phyloP scores from a whole-genome alignment of 352 stramenopile genomes.

The Pythium folliculosum region DNA sequence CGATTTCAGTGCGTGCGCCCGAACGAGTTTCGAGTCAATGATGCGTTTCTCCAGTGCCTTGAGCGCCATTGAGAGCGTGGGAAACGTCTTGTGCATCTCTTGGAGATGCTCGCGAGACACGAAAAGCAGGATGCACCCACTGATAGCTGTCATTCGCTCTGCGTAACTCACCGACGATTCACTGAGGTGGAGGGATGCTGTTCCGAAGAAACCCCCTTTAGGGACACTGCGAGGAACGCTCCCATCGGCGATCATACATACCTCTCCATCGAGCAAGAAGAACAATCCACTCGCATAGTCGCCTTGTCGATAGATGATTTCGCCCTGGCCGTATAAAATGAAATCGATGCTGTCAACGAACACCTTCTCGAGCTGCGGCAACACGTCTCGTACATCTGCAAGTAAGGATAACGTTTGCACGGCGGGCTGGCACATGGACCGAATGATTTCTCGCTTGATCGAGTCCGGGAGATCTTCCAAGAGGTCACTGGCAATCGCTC shows the following conservation, averaged over 20 bases:
- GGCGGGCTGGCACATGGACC: slow-evolving; percentile 49
- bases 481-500: slow-evolving; percentile 47
- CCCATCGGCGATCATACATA: slow-evolving; percentile 45
- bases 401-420: slow-evolving; percentile 49
- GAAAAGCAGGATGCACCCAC: slow-evolving; percentile 58
- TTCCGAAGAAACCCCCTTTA: slow-evolving; percentile 54
- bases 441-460: slow-evolving; percentile 53
- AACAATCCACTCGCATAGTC: slow-evolving; percentile 66
- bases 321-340: slow-evolving; percentile 61
- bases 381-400: slow-evolving; percentile 35
- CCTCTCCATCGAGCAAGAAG: slow-evolving; percentile 57
- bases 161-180: slow-evolving; percentile 46
- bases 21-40: slow-evolving; percentile 45
- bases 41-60: slow-evolving; percentile 59
- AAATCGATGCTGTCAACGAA: slow-evolving; percentile 56
- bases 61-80: slow-evolving; percentile 61
- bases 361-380: slow-evolving; percentile 40
- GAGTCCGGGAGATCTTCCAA: slow-evolving; percentile 54
- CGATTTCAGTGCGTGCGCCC: slow-evolving; percentile 29
- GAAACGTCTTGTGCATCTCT: slow-evolving; percentile 61
- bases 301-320: slow-evolving; percentile 61
- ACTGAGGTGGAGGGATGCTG: slow-evolving; percentile 48
- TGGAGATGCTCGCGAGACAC: slow-evolving; percentile 53
- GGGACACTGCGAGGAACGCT: slow-evolving; percentile 37
- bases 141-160: slow-evolving; percentile 60